These are phyloP conservation scores for Crotalaria pallida DNA, from an alignment of 306 rosid genomes.

Conservation along the genomic window DNA sequence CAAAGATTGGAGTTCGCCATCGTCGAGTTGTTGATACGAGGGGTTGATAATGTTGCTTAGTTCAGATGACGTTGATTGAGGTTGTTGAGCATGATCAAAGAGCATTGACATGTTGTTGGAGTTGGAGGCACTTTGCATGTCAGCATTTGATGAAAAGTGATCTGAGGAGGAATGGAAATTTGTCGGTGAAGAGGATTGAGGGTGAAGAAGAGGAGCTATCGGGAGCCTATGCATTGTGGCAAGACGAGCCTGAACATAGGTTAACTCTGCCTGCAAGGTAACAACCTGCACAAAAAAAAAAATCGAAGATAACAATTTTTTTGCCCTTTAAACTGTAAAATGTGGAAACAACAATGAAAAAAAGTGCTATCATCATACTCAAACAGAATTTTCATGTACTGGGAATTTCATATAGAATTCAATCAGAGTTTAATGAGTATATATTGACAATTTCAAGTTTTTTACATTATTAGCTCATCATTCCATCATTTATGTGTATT, in stretches of 20 bases:
- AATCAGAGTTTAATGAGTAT: no score
- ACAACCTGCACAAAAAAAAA: slow-evolving; percentile 44
- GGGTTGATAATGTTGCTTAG: slow-evolving; percentile 25
- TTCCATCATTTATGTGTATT: no score
- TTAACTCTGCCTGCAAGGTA: slow-evolving; percentile 76
- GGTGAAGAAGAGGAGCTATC: slow-evolving; percentile 7
- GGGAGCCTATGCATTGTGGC: slow-evolving; percentile 47
- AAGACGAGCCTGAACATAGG: slow-evolving; percentile 68
- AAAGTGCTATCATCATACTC: not conserved
- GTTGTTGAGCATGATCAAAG: slow-evolving; percentile 34
- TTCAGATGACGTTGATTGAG: slow-evolving; percentile 26
- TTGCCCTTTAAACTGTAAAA: not conserved
- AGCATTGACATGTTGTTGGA: slow-evolving; percentile 33
- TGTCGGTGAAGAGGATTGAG: slow-evolving; percentile 21
- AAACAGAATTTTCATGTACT: no score
- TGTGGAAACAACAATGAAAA: no score
- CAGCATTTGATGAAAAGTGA: slow-evolving; percentile 18
- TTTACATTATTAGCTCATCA: no score
- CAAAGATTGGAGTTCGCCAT: slow-evolving; percentile 54
- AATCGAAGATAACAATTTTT: not conserved
- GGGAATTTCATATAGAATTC: not conserved
- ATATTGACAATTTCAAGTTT: no score
- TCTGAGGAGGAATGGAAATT: slow-evolving; percentile 30
- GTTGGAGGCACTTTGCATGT: slow-evolving; percentile 25
- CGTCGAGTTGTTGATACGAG: slow-evolving; percentile 35